Base-by-base conservation (phyloP, 2,329 filamentous ascomycete species). In the Akanthomyces muscarius region DNA sequence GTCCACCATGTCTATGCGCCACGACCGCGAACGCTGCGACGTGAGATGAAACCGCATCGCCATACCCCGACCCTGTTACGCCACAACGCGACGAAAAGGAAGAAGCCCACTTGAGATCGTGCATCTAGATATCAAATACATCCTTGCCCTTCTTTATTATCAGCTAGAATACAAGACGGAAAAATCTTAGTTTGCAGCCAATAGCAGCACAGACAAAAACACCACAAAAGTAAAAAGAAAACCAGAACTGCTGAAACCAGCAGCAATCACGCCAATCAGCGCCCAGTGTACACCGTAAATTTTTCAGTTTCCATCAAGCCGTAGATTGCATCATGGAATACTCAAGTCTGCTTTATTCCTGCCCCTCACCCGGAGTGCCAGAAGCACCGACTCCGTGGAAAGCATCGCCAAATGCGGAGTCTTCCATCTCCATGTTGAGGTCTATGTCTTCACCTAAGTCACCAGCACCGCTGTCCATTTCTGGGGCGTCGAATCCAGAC, bases 391-490 rank as follows among this genome's bases (percentile, higher is more conserved):
- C 83, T 5, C 83, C 85, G 69, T 92, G 89, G 75, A 94, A 91
- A 0, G 91, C 91, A 69, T 95, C 90, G 3, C 90, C 91, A 77
- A 95, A 95, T 1, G 90, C 91, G 42, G 88, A 91, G 70, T 92
- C 89, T 53, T 91, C 89, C 79, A 92, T 83, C 66, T 88, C 89
- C 77, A 88, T 83, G 68, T 83, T 81, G 58, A 88, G 73, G 71
- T 84, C 82, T n/a, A 84, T 73, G 10, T 83, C 85, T 48, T 85
- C 83, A 25, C 79, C 83, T 5, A 84, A 74, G 36, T 80, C 81
- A 4, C 77, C 80, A 2, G 73, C 76, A 1, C 70, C 73, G 4
- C 71, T 73, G 47, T 80, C 80, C 36, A 81, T 73, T 57, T 84
- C 80, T 16, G 85, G 83, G 18, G 83, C 83, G 48, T 84, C 86